Base-by-base conservation (phyloP, 2,329 filamentous ascomycete species). In the Penicillium sp. region DNA sequence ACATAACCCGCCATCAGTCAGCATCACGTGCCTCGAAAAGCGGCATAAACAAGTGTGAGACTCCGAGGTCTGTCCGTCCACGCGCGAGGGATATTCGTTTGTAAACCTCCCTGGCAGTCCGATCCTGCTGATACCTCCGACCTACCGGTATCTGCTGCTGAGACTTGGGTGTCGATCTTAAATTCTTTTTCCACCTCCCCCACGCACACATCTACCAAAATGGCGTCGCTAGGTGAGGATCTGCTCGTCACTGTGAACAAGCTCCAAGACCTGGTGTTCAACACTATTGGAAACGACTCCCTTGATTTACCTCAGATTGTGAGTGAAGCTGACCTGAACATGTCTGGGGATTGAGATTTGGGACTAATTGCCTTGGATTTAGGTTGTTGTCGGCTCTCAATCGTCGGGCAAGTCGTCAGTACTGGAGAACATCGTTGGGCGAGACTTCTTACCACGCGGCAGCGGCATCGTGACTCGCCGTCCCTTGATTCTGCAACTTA, bases 311-410 rank as follows among this genome's bases (percentile, higher is more conserved):
- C 95, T 57, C 95, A 99, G 80, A 99, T 99, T 84, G 95, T 97
- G 87, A 73, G 87, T 80, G 19, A 22, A 27, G 43, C 53, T 70
- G 14, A 19, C 2, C 10, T 37, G 16, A 45, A 7, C 10, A 9
- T 52, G 3, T 35, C 2, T 22, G 27, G 60, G 27, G 4, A 13
- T 21, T 16, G 22, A 5, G 3, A 21, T 2, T 33, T 2, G 41
- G 52, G 44, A 55, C 55, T 67, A 59, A 61, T 46, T 22, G 11
- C 19, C 22, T 58, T 48, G 45, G 16, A 39, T 48, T 52, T 73
- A 98, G 93, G 93, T 99, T 63, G 95, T 99, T 59, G 95, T 99
- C 68, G 95, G 95, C 63, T 99, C 95, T 59, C 95, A 99, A 79
- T 98, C 95, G 11, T 96, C 95, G 55, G 95, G 95, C 72, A 99